Base-by-base conservation (phyloP, 179 eudicot species). In the Heliamphora ciliata region DNA sequence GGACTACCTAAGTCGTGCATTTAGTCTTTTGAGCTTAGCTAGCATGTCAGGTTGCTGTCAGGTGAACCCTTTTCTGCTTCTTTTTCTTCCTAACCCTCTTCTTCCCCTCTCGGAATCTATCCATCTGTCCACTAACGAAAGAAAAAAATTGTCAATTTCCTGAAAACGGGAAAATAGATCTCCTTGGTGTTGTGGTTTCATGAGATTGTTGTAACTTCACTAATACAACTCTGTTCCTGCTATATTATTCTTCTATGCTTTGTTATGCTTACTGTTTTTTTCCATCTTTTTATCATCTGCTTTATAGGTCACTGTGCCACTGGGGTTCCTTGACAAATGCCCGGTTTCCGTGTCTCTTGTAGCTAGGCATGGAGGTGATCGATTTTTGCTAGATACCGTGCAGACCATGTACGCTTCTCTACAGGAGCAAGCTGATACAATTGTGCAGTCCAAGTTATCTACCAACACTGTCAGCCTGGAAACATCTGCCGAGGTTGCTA, bases 21-120 rank as follows among this genome's bases (percentile, higher is more conserved):
- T 83, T 82, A 86, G 94, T 70, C 88, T 96, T 44, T 81, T 82
- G 80, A 88, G 94, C 82, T 86, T 92, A 74, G 96, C 96, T 86
- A 96, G 97, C 90, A 84, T 96, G 87, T 92, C 99, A 59, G 99
- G 99, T 83, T 94, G 99, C 86, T 96, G 99, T 87, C 96, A 96
- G 98, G 98, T 95, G 74, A 84, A 69, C 50, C 31, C 83, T 51
- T 51, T n/a, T 72, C 59, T 59, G 72, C 70, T 66, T 82, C 65
- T 55, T 10, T 60, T 11, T 9, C 72, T 67, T 44, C 51, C n/a
- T 24, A 40, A 6, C 6, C 50, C 24, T 61, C 7, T 65, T 9
- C 9, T 7, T 66, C 71, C 9, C 1, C 13, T 46, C n/a, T 1
- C 17, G 14, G 50, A 68, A 69, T 8, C 2, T 17, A 66, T 2